These are phyloP conservation scores for Talinum fruticosum DNA, from an alignment of 148 eudicot genomes.

Conservation along the genomic window DNA sequence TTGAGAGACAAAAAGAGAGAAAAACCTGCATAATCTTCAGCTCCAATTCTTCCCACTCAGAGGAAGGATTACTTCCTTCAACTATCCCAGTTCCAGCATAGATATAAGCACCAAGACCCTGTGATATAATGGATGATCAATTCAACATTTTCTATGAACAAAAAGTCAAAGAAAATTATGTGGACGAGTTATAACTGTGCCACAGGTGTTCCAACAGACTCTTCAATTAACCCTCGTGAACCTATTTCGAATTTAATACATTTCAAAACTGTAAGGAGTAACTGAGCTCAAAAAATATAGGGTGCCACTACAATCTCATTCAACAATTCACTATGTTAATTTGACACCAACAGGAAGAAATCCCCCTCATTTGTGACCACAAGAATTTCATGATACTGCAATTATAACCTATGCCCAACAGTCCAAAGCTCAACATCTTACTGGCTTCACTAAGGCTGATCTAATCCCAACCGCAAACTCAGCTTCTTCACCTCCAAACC, in stretches of 20 bases:
- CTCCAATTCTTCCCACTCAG: conserved; percentile 96
- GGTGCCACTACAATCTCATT: conserved; percentile 1
- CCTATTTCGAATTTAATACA: not conserved
- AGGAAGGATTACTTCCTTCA: conserved; percentile 75
- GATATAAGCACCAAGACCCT: conserved; percentile 77
- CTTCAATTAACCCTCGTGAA: not conserved
- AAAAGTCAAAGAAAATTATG: not conserved
- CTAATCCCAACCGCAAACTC: conserved; percentile 98
- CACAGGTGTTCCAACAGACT: not conserved
- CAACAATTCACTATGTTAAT: not conserved
- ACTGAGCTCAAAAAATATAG: too few relatives aligned
- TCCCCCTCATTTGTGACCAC: not conserved
- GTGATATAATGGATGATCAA: conserved; percentile 13
- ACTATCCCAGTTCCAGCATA: conserved; percentile 99
- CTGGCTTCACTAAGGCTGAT: conserved; percentile 85
- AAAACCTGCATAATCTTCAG: conserved; percentile 90
- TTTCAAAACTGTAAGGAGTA: too few relatives aligned
- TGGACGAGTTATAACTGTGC: not conserved
- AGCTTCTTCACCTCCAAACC: conserved; percentile 95
- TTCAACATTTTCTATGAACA: not conserved
- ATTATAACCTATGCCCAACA: not conserved
- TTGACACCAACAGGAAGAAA: not conserved
- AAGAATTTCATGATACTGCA: not conserved
- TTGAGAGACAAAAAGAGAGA: not conserved
- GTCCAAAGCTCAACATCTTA: conserved; percentile 25